Evolutionary conservation across 176 grass and related monocot species (phyloP).

Genomic region (Eleusine coracana): DNA sequence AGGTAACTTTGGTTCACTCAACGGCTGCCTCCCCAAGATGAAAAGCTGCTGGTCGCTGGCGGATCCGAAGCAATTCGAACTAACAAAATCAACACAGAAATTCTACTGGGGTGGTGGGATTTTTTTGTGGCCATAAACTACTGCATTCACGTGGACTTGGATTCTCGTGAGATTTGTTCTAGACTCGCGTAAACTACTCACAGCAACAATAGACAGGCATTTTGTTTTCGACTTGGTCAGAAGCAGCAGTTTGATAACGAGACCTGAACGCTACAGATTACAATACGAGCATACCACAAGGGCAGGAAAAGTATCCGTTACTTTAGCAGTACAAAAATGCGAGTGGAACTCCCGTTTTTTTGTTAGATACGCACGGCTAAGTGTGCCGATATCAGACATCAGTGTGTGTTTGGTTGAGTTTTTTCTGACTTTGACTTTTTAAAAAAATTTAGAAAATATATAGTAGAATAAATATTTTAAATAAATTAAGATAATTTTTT

Average conservation of each 20-base stretch:
- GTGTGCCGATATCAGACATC: background rate
- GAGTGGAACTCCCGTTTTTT: background rate
- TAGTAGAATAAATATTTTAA: too few species aligned
- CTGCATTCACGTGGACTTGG: slow-evolving; percentile 18
- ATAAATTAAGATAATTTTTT: too few species aligned
- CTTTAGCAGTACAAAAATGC: background rate
- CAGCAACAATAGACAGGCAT: background rate
- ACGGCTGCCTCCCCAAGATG: background rate
- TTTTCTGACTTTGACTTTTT: too few species aligned
- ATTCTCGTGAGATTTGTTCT: slow-evolving; percentile 26
- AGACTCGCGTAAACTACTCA: slow-evolving; percentile 1
- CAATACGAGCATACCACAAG: slow-evolving; percentile 7
- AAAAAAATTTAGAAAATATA: too few species aligned
- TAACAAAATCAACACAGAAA: background rate
- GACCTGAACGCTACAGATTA: background rate
- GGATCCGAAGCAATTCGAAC: slow-evolving; percentile 12
- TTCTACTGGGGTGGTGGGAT: background rate
- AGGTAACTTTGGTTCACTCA: too few species aligned
- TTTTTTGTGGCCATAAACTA: background rate
- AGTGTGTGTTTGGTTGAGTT: too few species aligned
- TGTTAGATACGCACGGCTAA: background rate
- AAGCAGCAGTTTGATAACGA: background rate
- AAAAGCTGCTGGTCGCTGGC: background rate
- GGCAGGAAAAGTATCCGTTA: slow-evolving; percentile 28
- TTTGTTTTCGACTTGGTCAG: slow-evolving; percentile 11